Evolutionary conservation across 192 early-diverging fungal species (phyloP), one percentile per base, ranked within the genome.

Genomic region (Coemansia sp.): DNA sequence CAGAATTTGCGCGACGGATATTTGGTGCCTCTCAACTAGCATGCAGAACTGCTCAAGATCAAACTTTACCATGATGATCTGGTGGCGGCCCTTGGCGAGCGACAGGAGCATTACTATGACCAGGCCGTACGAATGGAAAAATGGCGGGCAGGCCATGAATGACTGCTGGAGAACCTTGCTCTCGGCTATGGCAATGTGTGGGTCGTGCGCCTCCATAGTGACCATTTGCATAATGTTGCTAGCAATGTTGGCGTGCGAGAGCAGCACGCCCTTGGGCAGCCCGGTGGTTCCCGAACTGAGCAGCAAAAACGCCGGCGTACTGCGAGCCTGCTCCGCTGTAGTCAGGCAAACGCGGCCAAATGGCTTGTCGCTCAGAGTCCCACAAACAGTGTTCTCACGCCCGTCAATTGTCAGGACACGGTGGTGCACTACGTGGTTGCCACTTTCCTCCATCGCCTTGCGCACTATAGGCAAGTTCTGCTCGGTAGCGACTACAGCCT

Each of bases 251-350:
- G 72, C 62, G 55, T 95, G 92, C 21, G 88, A 93, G 2, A 88
- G 85, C 46, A 84, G 74, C 14, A 97, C 91, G 65, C 92, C 93
- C 68, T 98, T 98, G 33, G 88, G 86, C 52, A 69, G 77, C 87
- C 78, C 78, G 18, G 61, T 74, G 10, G 78, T 81, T 0, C 78
- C 78, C 7, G 76, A 80, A 54, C 70, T 73, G 38, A 73, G 72
- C 56, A 72, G 60, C 48, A 80, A 66, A 50, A 74, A 81, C 12
- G 78, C 60, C 4, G 72, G 57, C 3, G 78, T 71, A 17, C 55
- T 58, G 2, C 37, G 40, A 4, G 62, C 61, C 14, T 74, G 52
- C 35, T 55, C 26, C 11, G 27, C 32, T 5, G 62, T 62, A 5
- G 19, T 63, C 55, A 81, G 59, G 18, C 52, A 36, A 33, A 71